A percentile compares a stretch with the other conserved stretches of the same genome.
phyloP scores from a whole-genome alignment of 2,329 filamentous ascomycete species.

The Tothia fuscella region DNA sequence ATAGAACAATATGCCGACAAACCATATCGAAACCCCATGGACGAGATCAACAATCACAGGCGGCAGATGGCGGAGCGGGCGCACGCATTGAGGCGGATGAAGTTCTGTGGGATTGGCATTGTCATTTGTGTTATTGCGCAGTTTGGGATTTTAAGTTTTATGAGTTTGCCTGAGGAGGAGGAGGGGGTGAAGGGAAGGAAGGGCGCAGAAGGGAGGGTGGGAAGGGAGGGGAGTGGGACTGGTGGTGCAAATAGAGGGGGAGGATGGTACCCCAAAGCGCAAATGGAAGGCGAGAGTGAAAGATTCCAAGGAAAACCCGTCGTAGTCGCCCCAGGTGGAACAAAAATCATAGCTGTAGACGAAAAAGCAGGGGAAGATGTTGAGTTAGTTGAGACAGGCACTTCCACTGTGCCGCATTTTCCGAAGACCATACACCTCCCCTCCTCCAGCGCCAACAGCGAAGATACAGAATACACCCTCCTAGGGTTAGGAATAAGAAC shows the following conservation, averaged over 20 bases:
- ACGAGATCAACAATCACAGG: not conserved
- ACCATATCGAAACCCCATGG: constrained; percentile 6
- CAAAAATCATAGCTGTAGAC: constrained; percentile 35
- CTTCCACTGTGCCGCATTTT: constrained; percentile 66
- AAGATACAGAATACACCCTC: constrained; percentile 62
- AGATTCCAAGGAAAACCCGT: constrained; percentile 43
- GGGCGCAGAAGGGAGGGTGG: not conserved
- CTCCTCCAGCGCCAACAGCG: constrained; percentile 22
- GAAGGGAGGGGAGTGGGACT: not conserved
- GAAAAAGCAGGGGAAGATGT: constrained; percentile 39
- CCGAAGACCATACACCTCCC: constrained; percentile 59
- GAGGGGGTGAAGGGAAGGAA: not conserved
- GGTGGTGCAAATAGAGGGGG: not conserved
- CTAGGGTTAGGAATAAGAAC: constrained; percentile 79
- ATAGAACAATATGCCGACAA: not conserved
- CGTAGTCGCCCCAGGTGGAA: constrained; percentile 50
- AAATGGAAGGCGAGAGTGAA: constrained; percentile 15
- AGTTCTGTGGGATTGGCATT: constrained; percentile 1
- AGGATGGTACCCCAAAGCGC: not conserved
- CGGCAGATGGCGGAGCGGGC: not conserved
- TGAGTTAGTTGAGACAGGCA: constrained; percentile 71
- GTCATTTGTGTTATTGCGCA: constrained; percentile 1
- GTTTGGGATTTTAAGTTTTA: constrained; percentile 1
- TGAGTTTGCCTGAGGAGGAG: constrained; percentile 5
- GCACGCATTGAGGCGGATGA: constrained; percentile 4